Percentiles rank a stretch among this genome's conserved stretches.
phyloP scores from a whole-genome alignment of 2,329 filamentous ascomycete species.

The Metarhizium anisopliae region DNA sequence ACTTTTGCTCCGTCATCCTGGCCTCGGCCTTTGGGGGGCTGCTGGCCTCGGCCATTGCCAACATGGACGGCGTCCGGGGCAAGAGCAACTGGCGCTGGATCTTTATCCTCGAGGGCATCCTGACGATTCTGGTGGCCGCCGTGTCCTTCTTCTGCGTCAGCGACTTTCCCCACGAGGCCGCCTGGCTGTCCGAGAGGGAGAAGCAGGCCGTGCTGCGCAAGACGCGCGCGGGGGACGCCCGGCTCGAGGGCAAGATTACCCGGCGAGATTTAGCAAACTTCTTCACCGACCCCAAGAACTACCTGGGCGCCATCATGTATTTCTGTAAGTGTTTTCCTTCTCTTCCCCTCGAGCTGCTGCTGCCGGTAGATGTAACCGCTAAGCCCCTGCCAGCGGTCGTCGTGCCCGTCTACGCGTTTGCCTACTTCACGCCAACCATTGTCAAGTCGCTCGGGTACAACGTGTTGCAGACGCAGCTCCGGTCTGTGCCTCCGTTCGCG shows the following conservation, averaged over 20 bases:
- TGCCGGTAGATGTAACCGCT: background rate
- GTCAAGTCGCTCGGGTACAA: constrained; percentile 22
- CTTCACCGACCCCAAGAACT: constrained; percentile 70
- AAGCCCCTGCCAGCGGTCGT: constrained; percentile 13
- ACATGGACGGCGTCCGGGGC: constrained; percentile 52
- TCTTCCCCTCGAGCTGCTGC: background rate
- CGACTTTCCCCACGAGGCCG: constrained; percentile 66
- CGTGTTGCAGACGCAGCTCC: constrained; percentile 37
- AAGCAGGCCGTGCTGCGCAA: constrained; percentile 21
- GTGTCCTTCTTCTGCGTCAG: constrained; percentile 61
- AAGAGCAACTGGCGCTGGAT: constrained; percentile 30
- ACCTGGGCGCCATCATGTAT: constrained; percentile 33
- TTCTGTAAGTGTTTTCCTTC: constrained; percentile 23
- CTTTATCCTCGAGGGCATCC: constrained; percentile 46
- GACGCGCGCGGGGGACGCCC: constrained; percentile 36
- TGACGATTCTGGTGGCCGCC: constrained; percentile 55
- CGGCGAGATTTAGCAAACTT: constrained; percentile 43
- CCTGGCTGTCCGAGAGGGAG: constrained; percentile 56
- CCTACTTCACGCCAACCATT: constrained; percentile 49
- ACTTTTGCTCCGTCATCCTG: constrained; percentile 61
- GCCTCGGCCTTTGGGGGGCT: constrained; percentile 60
- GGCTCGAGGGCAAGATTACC: constrained; percentile 21
- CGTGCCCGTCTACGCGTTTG: constrained; percentile 40
- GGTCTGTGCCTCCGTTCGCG: constrained; percentile 48
- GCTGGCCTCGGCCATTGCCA: constrained; percentile 54